Evolutionary conservation across 2,329 filamentous ascomycete genomes (phyloP), one percentile per base, ranked within the genome.

Genomic region (Chaetomiaceae sp.): DNA sequence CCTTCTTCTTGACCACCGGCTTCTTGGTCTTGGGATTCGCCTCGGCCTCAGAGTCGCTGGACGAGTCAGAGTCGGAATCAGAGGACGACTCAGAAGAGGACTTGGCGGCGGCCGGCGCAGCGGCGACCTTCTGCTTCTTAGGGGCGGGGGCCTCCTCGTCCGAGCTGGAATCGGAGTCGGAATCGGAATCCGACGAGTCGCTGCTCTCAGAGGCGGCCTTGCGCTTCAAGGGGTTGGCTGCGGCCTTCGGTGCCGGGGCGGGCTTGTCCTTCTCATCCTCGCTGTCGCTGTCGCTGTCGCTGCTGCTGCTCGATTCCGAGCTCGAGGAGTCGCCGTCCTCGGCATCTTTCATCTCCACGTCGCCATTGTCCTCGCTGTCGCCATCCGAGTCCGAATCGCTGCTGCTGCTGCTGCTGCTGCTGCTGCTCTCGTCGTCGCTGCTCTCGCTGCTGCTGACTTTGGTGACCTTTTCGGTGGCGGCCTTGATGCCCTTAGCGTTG

Each of bases 1-100:
- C 23, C 25, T 45, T 50, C 50, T 57, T 60, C 40, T 55, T 54
- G 5, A 35, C 51, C 12, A 30, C 73, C 53, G 64, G 65, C 67
- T 81, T 83, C 70, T 83, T 83, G 21, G 68, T 58, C 53, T 71
- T 70, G 3, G 73, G 74, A 54, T 60, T 58, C n/a, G 47, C 19
- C 13, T 53, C 43, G 34, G 17, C 21, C 20, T 59, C 56, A 51
- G 61, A 44, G 8, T 60, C 57, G 30, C 30, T 33, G 30, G 30
- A 33, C 23, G 58, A 60, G 14, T 60, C 59, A 4, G 69, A 70
- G 23, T 65, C 62, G 8, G 66, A 55, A 3, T 52, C 39, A 8
- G 52, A 54, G 67, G 35, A 61, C 63, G 39, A 52, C 4, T 48
- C 57, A 31, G 60, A 63, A 19, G 59, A 60, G 17, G 53, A 41